Base-by-base conservation (phyloP, 352 stramenopile genomes). In the Phytopythium ostracodes region DNA sequence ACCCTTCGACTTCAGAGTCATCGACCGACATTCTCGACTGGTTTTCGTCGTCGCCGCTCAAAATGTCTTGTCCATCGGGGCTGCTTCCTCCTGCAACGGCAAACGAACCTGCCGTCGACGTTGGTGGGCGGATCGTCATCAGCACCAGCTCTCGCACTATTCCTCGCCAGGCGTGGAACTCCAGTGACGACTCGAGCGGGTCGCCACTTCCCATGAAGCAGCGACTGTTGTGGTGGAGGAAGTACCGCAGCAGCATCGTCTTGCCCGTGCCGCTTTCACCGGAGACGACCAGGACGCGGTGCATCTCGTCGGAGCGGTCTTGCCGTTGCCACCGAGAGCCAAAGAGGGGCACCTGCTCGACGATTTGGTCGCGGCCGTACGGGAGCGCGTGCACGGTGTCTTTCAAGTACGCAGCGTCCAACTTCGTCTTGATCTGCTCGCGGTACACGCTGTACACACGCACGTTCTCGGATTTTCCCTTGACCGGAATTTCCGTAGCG, bases 231-330 rank as follows among this genome's bases (percentile, higher is more conserved):
- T 81, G 68, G 14, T 81, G 65, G n/a, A 80, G 56, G 18, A 86
- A 79, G 31, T 90, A 77, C 6, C 77, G 75, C 2, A 88, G 50
- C 9, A 90, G 55, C 81, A 88, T 90, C 0, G 81, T 87, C 51
- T 90, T 90, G 3, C 81, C 81, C 0, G 78, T 86, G 4, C 81
- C 81, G 15, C 70, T 87, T 20, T 88, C 78, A 0, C 81, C 81
- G 0, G 71, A 83, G 56, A 90, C 69, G 22, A 90, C 68, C 24
- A 90, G 61, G 2, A 81, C 81, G 20, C 76, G 74, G 53, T 84
- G 70, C 0, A 61, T 25, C 1, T 55, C 62, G 2, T 57, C 64
- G 1, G 31, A 31, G 59, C 22, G 36, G 5, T 36, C 65, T 58
- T 31, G 63, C 9, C 57, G 66, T 22, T 56, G 31, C 8, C 59